Conservation (phyloP, 2,329 filamentous ascomycete species). For the Trichoderma sp. region DNA sequence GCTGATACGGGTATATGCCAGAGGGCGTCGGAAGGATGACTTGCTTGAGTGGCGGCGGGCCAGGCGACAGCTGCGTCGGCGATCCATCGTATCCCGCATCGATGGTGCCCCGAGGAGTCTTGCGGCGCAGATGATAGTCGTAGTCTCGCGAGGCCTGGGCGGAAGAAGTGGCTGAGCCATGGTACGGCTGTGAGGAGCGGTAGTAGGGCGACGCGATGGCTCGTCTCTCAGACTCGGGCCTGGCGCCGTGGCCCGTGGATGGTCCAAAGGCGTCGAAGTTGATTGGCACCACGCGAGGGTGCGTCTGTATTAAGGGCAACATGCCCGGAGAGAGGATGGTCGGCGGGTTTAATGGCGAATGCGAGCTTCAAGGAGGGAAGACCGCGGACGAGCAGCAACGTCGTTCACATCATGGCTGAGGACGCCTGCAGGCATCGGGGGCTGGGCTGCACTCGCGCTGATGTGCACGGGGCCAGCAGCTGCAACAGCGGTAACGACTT, state of each 20-base stretch:
- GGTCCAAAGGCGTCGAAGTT: conserved; percentile 40
- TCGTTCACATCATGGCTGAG: conserved; percentile 45
- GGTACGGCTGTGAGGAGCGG: conserved; percentile 33
- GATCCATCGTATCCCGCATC: conserved; percentile 90
- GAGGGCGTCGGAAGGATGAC: conserved; percentile 67
- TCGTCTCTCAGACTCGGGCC: conserved; percentile 32
- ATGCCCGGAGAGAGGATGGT: conserved; percentile 39
- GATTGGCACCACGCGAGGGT: conserved; percentile 50
- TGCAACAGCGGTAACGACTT: conserved; percentile 22
- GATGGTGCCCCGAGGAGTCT: conserved; percentile 92
- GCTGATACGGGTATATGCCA: conserved; percentile 24
- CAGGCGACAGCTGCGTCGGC: conserved; percentile 68
- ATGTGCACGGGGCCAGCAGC: conserved; percentile 29
- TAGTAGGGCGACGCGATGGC: conserved; percentile 27
- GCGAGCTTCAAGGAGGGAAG: conserved; percentile 24
- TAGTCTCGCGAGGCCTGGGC: conserved; percentile 35
- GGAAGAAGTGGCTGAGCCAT: conserved; percentile 22
- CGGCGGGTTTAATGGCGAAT: neutral
- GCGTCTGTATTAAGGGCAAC: conserved; percentile 55
- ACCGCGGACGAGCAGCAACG: conserved; percentile 33
- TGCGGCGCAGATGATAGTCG: conserved; percentile 83
- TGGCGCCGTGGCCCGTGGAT: conserved; percentile 26
- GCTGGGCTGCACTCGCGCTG: conserved; percentile 28
- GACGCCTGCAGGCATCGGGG: conserved; percentile 45
- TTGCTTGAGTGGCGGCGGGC: conserved; percentile 79